Base-by-base conservation (phyloP, 2,329 filamentous ascomycete species). In the Sporothrix brunneoviolacea region DNA sequence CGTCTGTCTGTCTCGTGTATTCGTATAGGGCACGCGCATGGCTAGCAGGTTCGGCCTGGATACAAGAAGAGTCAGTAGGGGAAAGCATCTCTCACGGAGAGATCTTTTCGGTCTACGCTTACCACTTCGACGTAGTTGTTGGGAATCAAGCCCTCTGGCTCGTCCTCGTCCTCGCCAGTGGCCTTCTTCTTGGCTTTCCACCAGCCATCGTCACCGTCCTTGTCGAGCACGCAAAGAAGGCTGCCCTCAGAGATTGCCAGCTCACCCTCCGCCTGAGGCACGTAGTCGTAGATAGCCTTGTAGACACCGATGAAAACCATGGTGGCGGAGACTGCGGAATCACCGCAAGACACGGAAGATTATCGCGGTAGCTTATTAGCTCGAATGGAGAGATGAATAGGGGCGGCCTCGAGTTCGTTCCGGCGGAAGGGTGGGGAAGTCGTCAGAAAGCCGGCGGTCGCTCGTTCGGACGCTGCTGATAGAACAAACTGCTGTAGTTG, bases 111-210 rank as follows among this genome's bases (percentile, higher is more conserved):
- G n/a, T n/a, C n/a, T n/a, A n/a, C n/a, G n/a, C n/a, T 71, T 72
- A 95, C 90, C 83, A 94, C 83, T 73, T 96, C 86, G 51, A 98
- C 78, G 66, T 98, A 98, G 67, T 96, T 98, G 65, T 87, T 91
- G 13, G 93, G 93, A 53, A 98, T 84, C 64, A 96, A 70, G 54
- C 91, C 91, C 60, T 89, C 82, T 3, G 91, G 91, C 69, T 96
- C 91, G 38, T 95, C 91, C 37, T 95, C 90, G 38, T 95, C 90
- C 33, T 91, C 87, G 22, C 74, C 77, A 28, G 79, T 80, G 57
- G 90, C 89, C 71, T 84, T 88, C 76, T 94, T 95, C 75, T 95
- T 95, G 42, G 87, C 89, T 68, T 84, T 93, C 93, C 93, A 97
- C 93, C 93, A 97, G 65, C 89, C 70, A 83, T 82, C 78, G 30